These are phyloP conservation scores for Cordyceps pruinosa DNA, from an alignment of 2,329 filamentous ascomycete genomes.

Conservation along the genomic window DNA sequence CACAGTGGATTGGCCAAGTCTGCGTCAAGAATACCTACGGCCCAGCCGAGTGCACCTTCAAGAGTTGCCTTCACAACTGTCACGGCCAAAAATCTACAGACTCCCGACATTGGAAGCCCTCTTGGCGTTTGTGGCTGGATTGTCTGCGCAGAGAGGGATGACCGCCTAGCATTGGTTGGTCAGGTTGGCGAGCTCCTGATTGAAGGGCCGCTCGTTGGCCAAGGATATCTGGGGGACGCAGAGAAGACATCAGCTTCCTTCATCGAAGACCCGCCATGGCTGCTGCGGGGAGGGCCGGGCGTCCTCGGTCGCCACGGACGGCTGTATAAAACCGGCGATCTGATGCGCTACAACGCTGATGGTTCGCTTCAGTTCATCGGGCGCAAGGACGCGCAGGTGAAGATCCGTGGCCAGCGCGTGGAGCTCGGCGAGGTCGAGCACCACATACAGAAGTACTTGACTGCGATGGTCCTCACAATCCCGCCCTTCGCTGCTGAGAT, in stretches of 20 bases:
- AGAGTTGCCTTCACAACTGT: not conserved
- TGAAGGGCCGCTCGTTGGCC: constrained; percentile 1
- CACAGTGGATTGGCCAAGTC: not conserved
- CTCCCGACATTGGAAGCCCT: constrained; percentile 1
- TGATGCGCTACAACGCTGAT: constrained; percentile 36
- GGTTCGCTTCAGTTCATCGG: constrained; percentile 14
- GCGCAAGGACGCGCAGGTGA: constrained; percentile 16
- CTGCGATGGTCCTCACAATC: not conserved
- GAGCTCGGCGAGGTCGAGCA: constrained; percentile 17
- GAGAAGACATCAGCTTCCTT: constrained; percentile 27
- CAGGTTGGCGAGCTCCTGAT: constrained; percentile 6
- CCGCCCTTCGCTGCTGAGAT: not conserved
- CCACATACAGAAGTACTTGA: not conserved
- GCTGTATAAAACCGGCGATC: constrained; percentile 47
- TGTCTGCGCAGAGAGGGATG: not conserved
- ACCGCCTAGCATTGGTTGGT: not conserved
- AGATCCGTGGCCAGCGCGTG: constrained; percentile 16
- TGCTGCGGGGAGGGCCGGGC: constrained; percentile 18
- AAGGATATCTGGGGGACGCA: not conserved
- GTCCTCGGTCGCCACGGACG: constrained; percentile 25
- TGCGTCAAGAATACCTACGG: constrained; percentile 1
- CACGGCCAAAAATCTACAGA: not conserved
- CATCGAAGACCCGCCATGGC: constrained; percentile 26
- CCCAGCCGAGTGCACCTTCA: constrained; percentile 2
- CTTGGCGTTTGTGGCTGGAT: constrained; percentile 1